phyloP scores from a whole-genome alignment of 106 monocot species.

The Acorus gramineus region DNA sequence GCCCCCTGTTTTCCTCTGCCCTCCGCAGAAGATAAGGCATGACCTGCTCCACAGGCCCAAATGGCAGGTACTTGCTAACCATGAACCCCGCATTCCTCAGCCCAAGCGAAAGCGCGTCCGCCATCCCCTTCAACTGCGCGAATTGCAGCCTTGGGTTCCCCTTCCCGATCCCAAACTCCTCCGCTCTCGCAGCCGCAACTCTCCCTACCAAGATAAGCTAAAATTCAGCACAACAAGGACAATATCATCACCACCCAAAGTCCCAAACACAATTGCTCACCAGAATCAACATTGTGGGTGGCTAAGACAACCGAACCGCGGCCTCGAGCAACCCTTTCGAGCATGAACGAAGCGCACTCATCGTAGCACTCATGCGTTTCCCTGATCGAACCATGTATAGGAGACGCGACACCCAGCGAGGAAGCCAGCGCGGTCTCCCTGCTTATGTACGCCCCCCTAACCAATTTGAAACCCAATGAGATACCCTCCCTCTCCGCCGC shows the following conservation, averaged over 20 bases:
- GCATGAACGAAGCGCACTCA: slow-evolving; percentile 52
- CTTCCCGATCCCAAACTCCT: slow-evolving; percentile 55
- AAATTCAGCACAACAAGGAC: neutral
- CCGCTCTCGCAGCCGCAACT: slow-evolving; percentile 48
- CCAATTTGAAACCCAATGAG: slow-evolving; percentile 66
- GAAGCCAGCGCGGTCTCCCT: slow-evolving; percentile 51
- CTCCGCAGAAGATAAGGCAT: slow-evolving; percentile 83
- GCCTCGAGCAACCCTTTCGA: slow-evolving; percentile 43
- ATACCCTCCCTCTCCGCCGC: slow-evolving; percentile 53
- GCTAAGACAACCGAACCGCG: slow-evolving; percentile 60
- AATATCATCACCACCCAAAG: neutral
- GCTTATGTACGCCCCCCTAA: slow-evolving; percentile 83
- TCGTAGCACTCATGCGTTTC: slow-evolving; percentile 76
- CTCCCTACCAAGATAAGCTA: slow-evolving; percentile 28
- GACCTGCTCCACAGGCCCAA: slow-evolving; percentile 78
- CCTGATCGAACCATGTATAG: slow-evolving; percentile 55
- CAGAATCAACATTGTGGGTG: slow-evolving; percentile 84
- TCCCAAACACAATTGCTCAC: slow-evolving; percentile 11
- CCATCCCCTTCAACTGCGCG: slow-evolving; percentile 96
- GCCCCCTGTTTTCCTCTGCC: slow-evolving; percentile 88
- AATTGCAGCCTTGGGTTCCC: slow-evolving; percentile 58
- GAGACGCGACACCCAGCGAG: slow-evolving; percentile 44
- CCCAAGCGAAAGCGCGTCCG: slow-evolving; percentile 66
- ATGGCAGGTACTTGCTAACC: slow-evolving; percentile 90
- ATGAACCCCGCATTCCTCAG: slow-evolving; percentile 76